phyloP scores from a whole-genome alignment of 805 yeast species.

The Barnettozyma pratensis region DNA sequence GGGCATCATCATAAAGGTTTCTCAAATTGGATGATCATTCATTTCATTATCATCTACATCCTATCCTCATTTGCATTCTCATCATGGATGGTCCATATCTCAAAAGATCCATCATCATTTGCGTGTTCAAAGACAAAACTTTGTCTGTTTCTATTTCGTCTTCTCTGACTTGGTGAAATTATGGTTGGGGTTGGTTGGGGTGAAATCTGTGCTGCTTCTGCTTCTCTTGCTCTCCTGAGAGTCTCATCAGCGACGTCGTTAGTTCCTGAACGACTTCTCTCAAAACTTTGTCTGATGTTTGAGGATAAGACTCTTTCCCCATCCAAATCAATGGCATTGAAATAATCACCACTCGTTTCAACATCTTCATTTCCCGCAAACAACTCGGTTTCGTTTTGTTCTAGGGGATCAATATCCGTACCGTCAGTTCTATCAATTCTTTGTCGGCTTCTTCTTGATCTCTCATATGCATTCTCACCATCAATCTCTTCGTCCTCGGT shows the following conservation, averaged over 20 bases:
- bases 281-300: background rate
- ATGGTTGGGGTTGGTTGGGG: too few species aligned
- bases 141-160: conserved; percentile 3
- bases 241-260: background rate
- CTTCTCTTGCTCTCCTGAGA: background rate
- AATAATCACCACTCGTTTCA: background rate
- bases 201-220: too few species aligned
- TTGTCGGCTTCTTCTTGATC: background rate
- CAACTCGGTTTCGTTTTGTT: background rate
- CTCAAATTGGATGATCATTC: too few species aligned
- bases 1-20: too few species aligned
- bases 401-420: background rate
- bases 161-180: background rate
- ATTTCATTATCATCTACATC: too few species aligned
- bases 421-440: background rate
- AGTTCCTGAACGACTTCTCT: background rate
- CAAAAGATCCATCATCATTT: background rate
- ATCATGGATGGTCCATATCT: conserved; percentile 1
- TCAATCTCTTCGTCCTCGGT: background rate
- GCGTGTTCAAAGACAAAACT: conserved; percentile 4
- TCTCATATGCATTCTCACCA: background rate
- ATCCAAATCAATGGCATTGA: conserved; percentile 2
- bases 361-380: background rate
- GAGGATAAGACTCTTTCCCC: conserved; percentile 2
- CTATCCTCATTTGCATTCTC: background rate